Percentiles rank a stretch among this genome's conserved stretches.
These are phyloP conservation scores for Mycena epipterygia DNA, from an alignment of 768 basidiomycete species.

Conservation along the genomic window DNA sequence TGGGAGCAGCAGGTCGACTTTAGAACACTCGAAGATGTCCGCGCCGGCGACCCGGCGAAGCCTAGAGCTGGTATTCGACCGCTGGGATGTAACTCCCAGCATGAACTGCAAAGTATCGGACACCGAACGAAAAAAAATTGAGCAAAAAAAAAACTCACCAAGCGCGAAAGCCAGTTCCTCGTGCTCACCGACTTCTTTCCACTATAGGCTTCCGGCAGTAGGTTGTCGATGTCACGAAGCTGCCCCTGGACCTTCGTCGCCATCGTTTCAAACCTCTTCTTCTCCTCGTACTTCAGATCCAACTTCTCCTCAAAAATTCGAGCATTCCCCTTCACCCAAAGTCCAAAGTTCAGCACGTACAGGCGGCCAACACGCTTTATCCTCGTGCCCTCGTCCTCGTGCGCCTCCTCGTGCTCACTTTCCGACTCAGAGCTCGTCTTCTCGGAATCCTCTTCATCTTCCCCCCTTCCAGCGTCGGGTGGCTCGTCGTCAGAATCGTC, in stretches of 20 bases:
- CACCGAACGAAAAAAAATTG: background rate
- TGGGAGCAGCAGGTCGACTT: background rate
- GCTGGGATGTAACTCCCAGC: background rate
- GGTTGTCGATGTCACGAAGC: background rate
- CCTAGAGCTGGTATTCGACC: background rate
- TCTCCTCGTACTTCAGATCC: background rate
- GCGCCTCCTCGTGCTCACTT: background rate
- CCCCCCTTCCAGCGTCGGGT: too few relatives aligned
- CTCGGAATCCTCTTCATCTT: background rate
- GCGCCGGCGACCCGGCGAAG: slow-evolving; percentile 1
- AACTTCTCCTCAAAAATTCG: background rate
- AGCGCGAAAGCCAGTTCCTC: background rate
- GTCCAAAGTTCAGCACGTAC: background rate
- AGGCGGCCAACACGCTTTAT: background rate
- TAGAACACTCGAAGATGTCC: background rate
- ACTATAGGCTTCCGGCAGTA: background rate
- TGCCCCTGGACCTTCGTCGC: background rate
- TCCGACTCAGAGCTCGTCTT: background rate
- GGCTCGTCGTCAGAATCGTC: background rate
- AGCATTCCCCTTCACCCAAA: background rate
- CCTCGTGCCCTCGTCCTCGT: background rate
- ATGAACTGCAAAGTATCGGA: background rate
- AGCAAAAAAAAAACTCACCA: background rate
- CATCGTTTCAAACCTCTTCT: background rate
- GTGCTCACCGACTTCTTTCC: background rate